phyloP scores from a whole-genome alignment of 1,139 yeast species.

The Saccharomyces pastorianus region DNA sequence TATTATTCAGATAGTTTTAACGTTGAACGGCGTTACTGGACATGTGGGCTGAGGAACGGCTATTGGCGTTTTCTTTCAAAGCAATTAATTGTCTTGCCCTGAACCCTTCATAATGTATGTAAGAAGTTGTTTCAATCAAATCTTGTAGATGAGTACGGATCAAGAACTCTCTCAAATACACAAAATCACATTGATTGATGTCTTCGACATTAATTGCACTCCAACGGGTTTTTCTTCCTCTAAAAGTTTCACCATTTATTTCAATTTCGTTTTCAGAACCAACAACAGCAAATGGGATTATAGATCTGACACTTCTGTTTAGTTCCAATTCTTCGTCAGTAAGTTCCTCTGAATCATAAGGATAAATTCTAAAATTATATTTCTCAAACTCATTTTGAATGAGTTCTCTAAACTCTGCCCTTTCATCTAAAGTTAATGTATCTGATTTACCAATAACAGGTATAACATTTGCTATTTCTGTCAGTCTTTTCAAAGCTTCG shows the following conservation, averaged over 20 bases:
- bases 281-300: slow-evolving; percentile 88
- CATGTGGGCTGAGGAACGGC: slow-evolving; percentile 20
- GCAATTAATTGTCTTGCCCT: slow-evolving; percentile 91
- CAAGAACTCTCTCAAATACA: slow-evolving; percentile 83
- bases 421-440: slow-evolving; percentile 77
- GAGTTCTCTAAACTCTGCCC: slow-evolving; percentile 63
- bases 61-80: slow-evolving; percentile 72
- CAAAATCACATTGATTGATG: slow-evolving; percentile 90
- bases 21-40: neutral
- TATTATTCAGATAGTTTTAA: neutral
- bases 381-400: slow-evolving; percentile 71
- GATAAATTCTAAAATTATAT: slow-evolving; percentile 74
- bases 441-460: slow-evolving; percentile 95
- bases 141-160: slow-evolving; percentile 95
- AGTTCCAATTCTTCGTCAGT: slow-evolving; percentile 75
- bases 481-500: slow-evolving; percentile 71
- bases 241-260: slow-evolving; percentile 66
- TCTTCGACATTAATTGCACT: slow-evolving; percentile 88
- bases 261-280: slow-evolving; percentile 81
- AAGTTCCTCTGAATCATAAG: slow-evolving; percentile 70
- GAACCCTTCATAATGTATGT: slow-evolving; percentile 84
- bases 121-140: slow-evolving; percentile 84
- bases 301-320: slow-evolving; percentile 67
- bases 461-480: slow-evolving; percentile 88
- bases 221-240: slow-evolving; percentile 92